Evolutionary conservation across 2,329 filamentous ascomycete genomes (phyloP), one percentile per base, ranked within the genome.

Genomic region (Colletotrichum lindemuthianum): DNA sequence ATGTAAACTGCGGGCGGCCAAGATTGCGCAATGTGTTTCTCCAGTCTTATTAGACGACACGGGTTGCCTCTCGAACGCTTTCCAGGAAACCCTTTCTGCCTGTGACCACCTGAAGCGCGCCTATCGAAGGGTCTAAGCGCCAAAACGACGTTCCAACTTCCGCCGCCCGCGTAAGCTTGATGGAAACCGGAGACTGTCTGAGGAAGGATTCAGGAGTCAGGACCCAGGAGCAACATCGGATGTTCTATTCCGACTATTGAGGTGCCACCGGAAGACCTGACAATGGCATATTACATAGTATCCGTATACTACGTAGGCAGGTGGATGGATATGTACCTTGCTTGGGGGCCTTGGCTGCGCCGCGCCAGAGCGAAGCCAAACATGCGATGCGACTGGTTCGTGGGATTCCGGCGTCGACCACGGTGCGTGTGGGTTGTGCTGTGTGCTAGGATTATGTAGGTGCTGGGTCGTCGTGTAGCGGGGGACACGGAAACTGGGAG

Each of bases 331-430:
- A 65, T 50, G 51, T 65, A 49, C 60, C 48, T 57, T 56, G 37
- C 55, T 24, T 34, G 45, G 36, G 8, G 45, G 45, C 24, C 55
- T 58, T 58, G 50, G 57, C 51, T 55, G 50, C 32, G 40, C 50
- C 40, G 49, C 56, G 37, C 43, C 44, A 55, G 50, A 51, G 52
- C 58, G 58, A 61, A 61, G 61, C 58, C 58, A 52, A 48, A 51
- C 45, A 51, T 56, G 61, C 34, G 41, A 61, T 63, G 58, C 63
- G 63, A 65, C 63, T 65, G 63, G 58, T 65, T 65, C 63, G 41
- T 65, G 34, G 58, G 58, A 61, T 52, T 61, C 63, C 63, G 51
- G 58, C 51, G 24, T 24, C 24, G 24, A 24, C 24, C 51, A 51
- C 57, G 58, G 40, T 50, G 32, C 40, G 44, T 39, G 61, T 60